phyloP scores from a whole-genome alignment of 2,329 filamentous ascomycete species.

The Bipolaris sorokiniana region DNA sequence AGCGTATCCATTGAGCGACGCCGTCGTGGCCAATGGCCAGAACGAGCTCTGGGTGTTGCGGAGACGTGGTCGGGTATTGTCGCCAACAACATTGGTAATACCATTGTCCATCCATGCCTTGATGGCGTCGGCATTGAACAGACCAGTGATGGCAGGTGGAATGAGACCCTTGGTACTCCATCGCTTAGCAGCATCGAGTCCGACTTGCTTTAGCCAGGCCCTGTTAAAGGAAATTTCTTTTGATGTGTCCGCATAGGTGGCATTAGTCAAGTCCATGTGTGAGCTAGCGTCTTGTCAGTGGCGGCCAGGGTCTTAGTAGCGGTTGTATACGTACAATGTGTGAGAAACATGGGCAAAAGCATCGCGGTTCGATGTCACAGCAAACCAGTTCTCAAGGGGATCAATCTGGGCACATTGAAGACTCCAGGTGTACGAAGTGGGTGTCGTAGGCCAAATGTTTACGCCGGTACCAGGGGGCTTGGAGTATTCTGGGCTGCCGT shows the following conservation, averaged over 20 bases:
- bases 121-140: constrained; percentile 69
- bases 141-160: constrained; percentile 67
- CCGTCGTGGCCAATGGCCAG: constrained; percentile 63
- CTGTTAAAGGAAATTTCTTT: constrained; percentile 67
- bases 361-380: constrained; percentile 57
- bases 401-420: constrained; percentile 58
- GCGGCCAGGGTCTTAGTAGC: neutral
- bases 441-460: constrained; percentile 50
- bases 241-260: constrained; percentile 62
- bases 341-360: constrained; percentile 66
- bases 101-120: constrained; percentile 65
- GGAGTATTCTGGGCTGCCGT: constrained; percentile 53
- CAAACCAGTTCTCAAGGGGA: constrained; percentile 61
- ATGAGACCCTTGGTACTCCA: constrained; percentile 64
- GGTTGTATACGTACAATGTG: constrained; percentile 55
- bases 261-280: constrained; percentile 64
- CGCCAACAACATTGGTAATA: constrained; percentile 66
- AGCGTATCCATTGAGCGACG: constrained; percentile 59
- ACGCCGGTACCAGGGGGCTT: constrained; percentile 51
- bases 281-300: constrained; percentile 43
- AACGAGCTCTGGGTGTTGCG: constrained; percentile 60
- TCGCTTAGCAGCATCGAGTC: constrained; percentile 54
- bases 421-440: constrained; percentile 58
- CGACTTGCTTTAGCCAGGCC: constrained; percentile 63
- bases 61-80: constrained; percentile 65